Evolutionary conservation across 495 filamentous ascomycete genomes (phyloP), one percentile per base, ranked within the genome.

Genomic region (Penicillium herquei): DNA sequence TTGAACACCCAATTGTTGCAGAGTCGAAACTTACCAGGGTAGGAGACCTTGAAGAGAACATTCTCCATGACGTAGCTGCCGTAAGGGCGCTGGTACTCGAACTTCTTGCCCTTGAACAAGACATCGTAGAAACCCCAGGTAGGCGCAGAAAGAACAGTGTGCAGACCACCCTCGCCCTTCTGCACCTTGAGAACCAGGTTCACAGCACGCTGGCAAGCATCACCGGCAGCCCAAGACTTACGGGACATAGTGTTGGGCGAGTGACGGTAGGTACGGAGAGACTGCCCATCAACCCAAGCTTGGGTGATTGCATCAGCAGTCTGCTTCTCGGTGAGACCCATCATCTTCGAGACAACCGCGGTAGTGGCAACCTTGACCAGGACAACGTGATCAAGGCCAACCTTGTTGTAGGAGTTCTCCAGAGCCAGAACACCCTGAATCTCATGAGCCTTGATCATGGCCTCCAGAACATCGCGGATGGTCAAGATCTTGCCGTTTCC

Each of bases 1-100:
- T 6, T 39, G 31, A 21, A 21, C 14, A 10, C 10, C 8, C 14
- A 6, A 9, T 44, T 33, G 10, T 17, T 8, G 9, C 17, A 9
- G 32, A 21, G 31, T 39, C 4, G 31, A 37, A 37, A 63, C 85
- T 68, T 74, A 91, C 88, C 89, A 66, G 92, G 92, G 69, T 96
- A 96, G 32, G 94, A 98, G 39, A 98, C 95, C 82, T 98, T 98
- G 83, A 98, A 98, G 45, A 98, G 88, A 44, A 98, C 89, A 69
- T 98, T 98, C 84, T 98, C 94, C 94, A 98, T 98, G 51, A 98
- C 95, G 71, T 98, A 98, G 81, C 88, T 93, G 62, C 92, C 94
- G 67, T 98, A 98, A 42, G 86, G 85, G 46, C 94, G 85, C 78
- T 98, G 94, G 82, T 96, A 98, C 70, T 90, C 75, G 74, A 98